Evolutionary conservation across 306 rosid species (phyloP).

Genomic region (Fragaria nilgerrensis): DNA sequence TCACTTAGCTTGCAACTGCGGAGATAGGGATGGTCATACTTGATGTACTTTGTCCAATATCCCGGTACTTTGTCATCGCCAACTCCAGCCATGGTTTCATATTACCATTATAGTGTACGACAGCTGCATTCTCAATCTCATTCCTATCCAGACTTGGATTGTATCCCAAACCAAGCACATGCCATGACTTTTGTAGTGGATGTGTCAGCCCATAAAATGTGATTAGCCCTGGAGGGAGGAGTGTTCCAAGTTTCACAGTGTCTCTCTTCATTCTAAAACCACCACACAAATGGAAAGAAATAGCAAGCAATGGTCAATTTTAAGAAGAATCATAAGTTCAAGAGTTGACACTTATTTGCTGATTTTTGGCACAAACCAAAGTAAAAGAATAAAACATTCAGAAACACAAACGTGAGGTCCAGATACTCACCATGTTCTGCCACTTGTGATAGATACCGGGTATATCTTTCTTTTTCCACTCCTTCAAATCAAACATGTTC

Average conservation of each 20-base stretch:
- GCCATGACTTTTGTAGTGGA: slow-evolving; percentile 87
- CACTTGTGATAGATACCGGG: slow-evolving; percentile 96
- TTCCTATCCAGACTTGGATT: slow-evolving; percentile 69
- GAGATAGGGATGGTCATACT: slow-evolving; percentile 72
- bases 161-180: slow-evolving; percentile 98
- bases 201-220: slow-evolving; percentile 90
- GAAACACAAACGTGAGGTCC: slow-evolving; percentile 19
- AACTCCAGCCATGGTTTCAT: slow-evolving; percentile 97
- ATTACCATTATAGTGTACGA: slow-evolving; percentile 89
- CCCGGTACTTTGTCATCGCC: slow-evolving; percentile 81
- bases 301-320: neutral
- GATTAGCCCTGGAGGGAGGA: slow-evolving; percentile 94
- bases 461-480: slow-evolving; percentile 85
- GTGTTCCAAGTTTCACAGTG: slow-evolving; percentile 89
- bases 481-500: slow-evolving; percentile 91
- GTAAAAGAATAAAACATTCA: neutral
- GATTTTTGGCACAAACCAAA: neutral
- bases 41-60: slow-evolving; percentile 84
- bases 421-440: slow-evolving; percentile 91
- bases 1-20: slow-evolving; percentile 57
- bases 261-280: slow-evolving; percentile 83
- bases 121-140: slow-evolving; percentile 76
- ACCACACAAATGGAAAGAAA: slow-evolving; percentile 17
- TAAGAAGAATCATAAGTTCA: neutral
- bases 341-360: neutral